A percentile compares a stretch with the other conserved stretches of the same genome.
Conservation (phyloP, 768 basidiomycete species). For the Imleria badia region DNA sequence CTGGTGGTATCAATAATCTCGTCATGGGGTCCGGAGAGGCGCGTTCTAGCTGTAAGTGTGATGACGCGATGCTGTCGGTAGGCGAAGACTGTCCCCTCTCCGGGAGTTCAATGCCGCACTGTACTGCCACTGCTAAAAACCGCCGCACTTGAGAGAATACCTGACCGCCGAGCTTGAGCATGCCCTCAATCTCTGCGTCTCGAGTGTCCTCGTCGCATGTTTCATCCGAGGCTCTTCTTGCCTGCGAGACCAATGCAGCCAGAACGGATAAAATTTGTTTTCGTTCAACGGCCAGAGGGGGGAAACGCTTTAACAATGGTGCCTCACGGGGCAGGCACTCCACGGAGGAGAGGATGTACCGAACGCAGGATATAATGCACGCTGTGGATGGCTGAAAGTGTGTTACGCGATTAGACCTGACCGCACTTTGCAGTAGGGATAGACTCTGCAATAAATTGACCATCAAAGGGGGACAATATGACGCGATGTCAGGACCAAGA, state of each 20-base stretch:
- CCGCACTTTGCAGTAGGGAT: constrained; percentile 82
- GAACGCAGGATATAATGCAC: constrained; percentile 91
- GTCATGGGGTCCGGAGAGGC: constrained; percentile 17
- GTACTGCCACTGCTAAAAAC: constrained; percentile 75
- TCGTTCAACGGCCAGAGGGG: constrained; percentile 71
- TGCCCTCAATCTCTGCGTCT: constrained; percentile 61
- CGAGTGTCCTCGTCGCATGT: constrained; percentile 47
- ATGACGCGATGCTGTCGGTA: constrained; percentile 16
- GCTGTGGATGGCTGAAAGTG: constrained; percentile 96
- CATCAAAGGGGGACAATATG: constrained; percentile 79
- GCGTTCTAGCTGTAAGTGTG: constrained; percentile 15
- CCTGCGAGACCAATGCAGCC: constrained; percentile 78
- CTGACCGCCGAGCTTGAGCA: constrained; percentile 79
- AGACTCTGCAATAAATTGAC: constrained; percentile 82
- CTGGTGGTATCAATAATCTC: constrained; percentile 11
- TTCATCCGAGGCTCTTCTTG: constrained; percentile 59
- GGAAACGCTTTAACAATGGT: constrained; percentile 61
- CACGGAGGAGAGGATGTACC: constrained; percentile 78
- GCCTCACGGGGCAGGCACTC: constrained; percentile 86
- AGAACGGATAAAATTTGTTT: constrained; percentile 80
- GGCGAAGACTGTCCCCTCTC: constrained; percentile 40
- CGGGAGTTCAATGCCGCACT: constrained; percentile 71
- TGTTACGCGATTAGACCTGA: constrained; percentile 66
- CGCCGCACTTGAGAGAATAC: constrained; percentile 79
- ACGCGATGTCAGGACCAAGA: constrained; percentile 51